Evolutionary conservation across 75 land plant species (phyloP), one percentile per base, ranked within the genome.

Genomic region (Cunninghamia lanceolata): DNA sequence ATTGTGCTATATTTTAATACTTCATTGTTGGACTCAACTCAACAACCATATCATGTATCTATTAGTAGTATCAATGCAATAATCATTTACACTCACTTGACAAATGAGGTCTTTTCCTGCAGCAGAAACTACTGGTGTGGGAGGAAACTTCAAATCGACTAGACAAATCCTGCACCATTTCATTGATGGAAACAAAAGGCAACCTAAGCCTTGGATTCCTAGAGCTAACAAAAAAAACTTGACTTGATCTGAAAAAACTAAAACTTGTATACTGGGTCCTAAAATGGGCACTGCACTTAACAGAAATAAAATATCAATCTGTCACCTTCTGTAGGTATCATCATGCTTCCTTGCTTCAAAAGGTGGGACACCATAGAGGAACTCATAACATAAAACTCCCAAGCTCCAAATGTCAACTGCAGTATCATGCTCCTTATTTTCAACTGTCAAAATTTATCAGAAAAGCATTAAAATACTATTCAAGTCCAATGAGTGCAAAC

Each of bases 401-500:
- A 91, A 73, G 88, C 92, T 91, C 92, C 92, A 91, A 30, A 91
- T 84, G 88, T 91, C 92, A 30, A 91, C 92, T n/a, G 86, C 82
- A 81, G 92, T 75, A 76, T 91, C 92, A 54, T 91, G 92, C 76
- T 91, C 92, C 83, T 90, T 90, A 40, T 86, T 87, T 59, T 91
- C 92, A 54, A 91, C 92, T 91, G 88, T 14, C 47, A 42, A 42
- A 0, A 76, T 10, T 45, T 56, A n/a, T 45, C 46, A 85, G 10
- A 34, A 84, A 30, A 83, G 87, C n/a, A 63, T 42, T 84, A 13
- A 19, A 13, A 17, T 35, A 28, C 21, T 36, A 35, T 36, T 84
- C 16, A 11, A 10, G 25, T 28, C 40, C 35, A 53, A 21, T 78
- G 10, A 50, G 46, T 39, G 38, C 71, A 47, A 43, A 84, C 59